phyloP scores from a whole-genome alignment of 345 rosid genomes.

The Physaria fendleri region DNA sequence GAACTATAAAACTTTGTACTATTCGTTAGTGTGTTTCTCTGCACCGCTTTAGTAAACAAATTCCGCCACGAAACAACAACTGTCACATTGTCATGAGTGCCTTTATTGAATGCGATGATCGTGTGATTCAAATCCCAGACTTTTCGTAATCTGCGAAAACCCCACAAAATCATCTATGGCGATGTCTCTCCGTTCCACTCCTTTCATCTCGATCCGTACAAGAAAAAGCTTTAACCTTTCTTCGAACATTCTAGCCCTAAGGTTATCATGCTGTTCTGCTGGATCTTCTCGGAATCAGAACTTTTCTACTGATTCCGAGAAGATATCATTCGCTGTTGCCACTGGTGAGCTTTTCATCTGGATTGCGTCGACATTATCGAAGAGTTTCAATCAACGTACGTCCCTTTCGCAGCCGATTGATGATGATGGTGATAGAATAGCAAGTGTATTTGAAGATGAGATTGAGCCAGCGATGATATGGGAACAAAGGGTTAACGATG shows the following conservation, averaged over 20 bases:
- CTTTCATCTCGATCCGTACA: constrained; percentile 19
- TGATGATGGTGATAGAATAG: constrained; percentile 42
- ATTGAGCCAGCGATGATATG: constrained; percentile 69
- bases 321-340: constrained; percentile 53
- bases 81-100: no score
- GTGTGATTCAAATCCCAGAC: no score
- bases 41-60: no score
- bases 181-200: no score
- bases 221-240: constrained; percentile 10
- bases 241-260: not conserved
- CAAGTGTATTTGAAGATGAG: constrained; percentile 57
- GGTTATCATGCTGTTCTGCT: constrained; percentile 9
- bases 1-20: no score
- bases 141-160: no score
- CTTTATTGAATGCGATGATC: no score
- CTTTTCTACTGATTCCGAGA: constrained; percentile 33
- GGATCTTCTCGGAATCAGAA: not conserved
- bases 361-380: constrained; percentile 53
- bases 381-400: not conserved
- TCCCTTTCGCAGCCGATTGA: no score
- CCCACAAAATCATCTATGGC: no score
- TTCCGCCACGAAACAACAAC: no score
- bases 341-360: constrained; percentile 76
- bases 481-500: constrained; percentile 77
- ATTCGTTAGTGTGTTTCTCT: no score